A percentile compares a stretch with the other conserved stretches of the same genome.
Evolutionary conservation across 2,329 filamentous ascomycete genomes (phyloP).

Genomic region (Dactylellina leptospora): DNA sequence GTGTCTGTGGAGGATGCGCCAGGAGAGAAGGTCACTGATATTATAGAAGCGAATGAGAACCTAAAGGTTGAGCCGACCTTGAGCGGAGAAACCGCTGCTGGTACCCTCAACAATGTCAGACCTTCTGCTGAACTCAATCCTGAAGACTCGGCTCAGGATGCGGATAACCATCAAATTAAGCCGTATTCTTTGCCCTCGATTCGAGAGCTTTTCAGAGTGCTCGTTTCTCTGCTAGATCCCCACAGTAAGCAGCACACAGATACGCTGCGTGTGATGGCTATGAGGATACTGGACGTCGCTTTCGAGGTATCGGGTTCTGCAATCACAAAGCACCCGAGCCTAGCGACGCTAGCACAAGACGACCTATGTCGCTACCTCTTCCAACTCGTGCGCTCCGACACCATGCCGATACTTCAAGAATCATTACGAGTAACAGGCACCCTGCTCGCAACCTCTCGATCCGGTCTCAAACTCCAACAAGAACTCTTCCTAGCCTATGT

Average conservation of each 20-base stretch:
- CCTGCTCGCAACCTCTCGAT: conserved; percentile 85
- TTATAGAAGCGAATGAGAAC: conserved; percentile 74
- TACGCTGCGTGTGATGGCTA: conserved; percentile 94
- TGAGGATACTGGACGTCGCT: conserved; percentile 96
- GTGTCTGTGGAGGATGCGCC: conserved; percentile 69
- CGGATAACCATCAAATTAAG: conserved; percentile 65
- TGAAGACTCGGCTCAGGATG: conserved; percentile 63
- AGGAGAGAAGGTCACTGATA: conserved; percentile 72
- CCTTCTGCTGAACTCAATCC: conserved; percentile 59
- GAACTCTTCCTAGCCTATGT: conserved; percentile 95
- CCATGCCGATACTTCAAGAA: conserved; percentile 92
- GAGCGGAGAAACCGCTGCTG: conserved; percentile 66
- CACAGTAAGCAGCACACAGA: conserved; percentile 93
- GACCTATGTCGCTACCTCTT: conserved; percentile 93
- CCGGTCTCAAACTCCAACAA: conserved; percentile 92
- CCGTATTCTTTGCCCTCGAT: conserved; percentile 96
- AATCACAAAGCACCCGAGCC: conserved; percentile 87
- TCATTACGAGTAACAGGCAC: conserved; percentile 92
- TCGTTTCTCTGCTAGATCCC: conserved; percentile 92
- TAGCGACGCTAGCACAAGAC: conserved; percentile 89
- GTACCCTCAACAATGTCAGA: conserved; percentile 47
- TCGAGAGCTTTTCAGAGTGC: conserved; percentile 87
- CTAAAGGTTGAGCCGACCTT: conserved; percentile 85
- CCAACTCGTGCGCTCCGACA: conserved; percentile 94
- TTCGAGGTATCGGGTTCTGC: conserved; percentile 95